Percentiles rank a stretch among this genome's conserved stretches.
Conservation (phyloP, 2,329 filamentous ascomycete genomes). For the Xylaria sp. region DNA sequence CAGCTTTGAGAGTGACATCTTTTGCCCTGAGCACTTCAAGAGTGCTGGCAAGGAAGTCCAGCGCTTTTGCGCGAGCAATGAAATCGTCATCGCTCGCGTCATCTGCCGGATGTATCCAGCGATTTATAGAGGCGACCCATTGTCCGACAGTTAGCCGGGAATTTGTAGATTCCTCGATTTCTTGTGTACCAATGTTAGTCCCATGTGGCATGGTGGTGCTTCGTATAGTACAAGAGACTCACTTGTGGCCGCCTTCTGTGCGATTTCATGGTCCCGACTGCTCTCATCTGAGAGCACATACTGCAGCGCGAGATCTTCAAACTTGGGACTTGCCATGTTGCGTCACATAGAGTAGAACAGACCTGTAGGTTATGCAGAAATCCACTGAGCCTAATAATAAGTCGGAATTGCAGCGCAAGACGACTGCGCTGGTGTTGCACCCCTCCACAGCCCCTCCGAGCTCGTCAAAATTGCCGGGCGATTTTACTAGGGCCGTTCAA, state of each 20-base stretch:
- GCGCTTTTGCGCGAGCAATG: slow-evolving; percentile 57
- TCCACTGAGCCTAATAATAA: neutral
- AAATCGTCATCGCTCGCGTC: slow-evolving; percentile 48
- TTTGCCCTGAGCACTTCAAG: slow-evolving; percentile 51
- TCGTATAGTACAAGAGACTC: slow-evolving; percentile 36
- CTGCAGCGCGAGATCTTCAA: slow-evolving; percentile 56
- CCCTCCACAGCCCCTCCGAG: too few species aligned
- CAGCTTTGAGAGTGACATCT: slow-evolving; percentile 45
- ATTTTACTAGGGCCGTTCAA: too few species aligned
- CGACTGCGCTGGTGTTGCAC: too few species aligned
- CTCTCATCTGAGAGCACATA: slow-evolving; percentile 57
- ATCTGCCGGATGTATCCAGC: slow-evolving; percentile 52
- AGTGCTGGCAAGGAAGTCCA: slow-evolving; percentile 60
- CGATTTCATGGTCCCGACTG: slow-evolving; percentile 43
- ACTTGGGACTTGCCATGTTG: slow-evolving; percentile 49
- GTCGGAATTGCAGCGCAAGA: too few species aligned
- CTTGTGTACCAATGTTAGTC: slow-evolving; percentile 35
- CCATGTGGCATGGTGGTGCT: neutral
- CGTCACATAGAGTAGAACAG: neutral
- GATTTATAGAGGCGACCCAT: slow-evolving; percentile 59
- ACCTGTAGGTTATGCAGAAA: neutral
- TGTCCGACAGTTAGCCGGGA: slow-evolving; percentile 52
- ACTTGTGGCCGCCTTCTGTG: slow-evolving; percentile 47
- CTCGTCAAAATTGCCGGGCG: too few species aligned
- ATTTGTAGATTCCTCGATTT: slow-evolving; percentile 48